A percentile compares a stretch with the other conserved stretches of the same genome.
Conservation (phyloP, 352 stramenopile genomes). For the Phytophthora fragariaefolia region DNA sequence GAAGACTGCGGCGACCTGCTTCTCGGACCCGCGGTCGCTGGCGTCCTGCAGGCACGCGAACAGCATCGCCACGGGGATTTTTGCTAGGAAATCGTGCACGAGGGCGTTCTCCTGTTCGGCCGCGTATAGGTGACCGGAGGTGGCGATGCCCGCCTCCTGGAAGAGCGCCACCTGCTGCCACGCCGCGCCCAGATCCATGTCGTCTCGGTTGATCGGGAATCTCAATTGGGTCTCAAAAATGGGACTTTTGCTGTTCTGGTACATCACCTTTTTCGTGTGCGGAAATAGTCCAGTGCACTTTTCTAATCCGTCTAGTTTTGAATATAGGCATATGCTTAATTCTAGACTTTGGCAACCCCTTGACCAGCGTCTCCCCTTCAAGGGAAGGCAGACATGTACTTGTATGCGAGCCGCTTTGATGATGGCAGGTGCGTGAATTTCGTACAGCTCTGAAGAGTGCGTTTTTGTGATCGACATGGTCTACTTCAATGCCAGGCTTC, state of each 20-base stretch:
- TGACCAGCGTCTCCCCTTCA: too few species aligned
- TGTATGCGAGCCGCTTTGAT: not conserved
- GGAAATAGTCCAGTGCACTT: too few species aligned
- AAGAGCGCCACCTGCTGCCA: slow-evolving; percentile 72
- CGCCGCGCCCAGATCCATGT: slow-evolving; percentile 51
- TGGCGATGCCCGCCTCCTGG: slow-evolving; percentile 65
- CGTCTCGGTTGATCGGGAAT: not conserved
- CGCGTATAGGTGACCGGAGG: slow-evolving; percentile 51
- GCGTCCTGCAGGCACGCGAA: slow-evolving; percentile 83
- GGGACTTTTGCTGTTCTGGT: too few species aligned
- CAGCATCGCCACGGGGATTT: slow-evolving; percentile 68
- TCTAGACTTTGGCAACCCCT: too few species aligned
- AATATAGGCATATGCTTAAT: too few species aligned
- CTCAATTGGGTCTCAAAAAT: too few species aligned
- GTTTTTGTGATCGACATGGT: not conserved
- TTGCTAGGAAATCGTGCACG: slow-evolving; percentile 67
- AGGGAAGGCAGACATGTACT: too few species aligned
- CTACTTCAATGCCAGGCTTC: not conserved
- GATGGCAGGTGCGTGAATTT: not conserved
- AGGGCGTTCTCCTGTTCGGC: slow-evolving; percentile 53
- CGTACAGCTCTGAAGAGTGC: too few species aligned
- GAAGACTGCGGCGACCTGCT: slow-evolving; percentile 54
- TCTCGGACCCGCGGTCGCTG: slow-evolving; percentile 62
- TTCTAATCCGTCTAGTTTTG: too few species aligned
- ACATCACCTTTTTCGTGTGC: too few species aligned